Base-by-base conservation (phyloP, 2,329 filamentous ascomycete species). In the Phialophora tarda region DNA sequence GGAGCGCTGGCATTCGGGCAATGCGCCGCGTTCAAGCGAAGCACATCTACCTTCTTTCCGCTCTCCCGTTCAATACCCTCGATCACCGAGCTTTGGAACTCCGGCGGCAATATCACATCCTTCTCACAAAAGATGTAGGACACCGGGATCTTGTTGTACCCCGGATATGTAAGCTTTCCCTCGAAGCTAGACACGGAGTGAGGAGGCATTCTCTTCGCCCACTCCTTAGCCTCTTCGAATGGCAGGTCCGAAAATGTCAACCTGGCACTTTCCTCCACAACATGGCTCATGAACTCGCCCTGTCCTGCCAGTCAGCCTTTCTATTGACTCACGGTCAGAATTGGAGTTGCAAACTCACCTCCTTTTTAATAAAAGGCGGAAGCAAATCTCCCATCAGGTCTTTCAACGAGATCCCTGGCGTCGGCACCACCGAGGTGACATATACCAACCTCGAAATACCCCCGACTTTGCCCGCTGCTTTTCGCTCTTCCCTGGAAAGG, bases 51-150 rank as follows among this genome's bases (percentile, higher is more conserved):
- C 28, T 75, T 76, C 50, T 70, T 73, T 6, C 75, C 76, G 23
- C 55, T 64, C 47, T 71, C 73, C 50, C 65, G 73, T 64, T 75
- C 75, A 44, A 79, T 75, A 5, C 17, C 62, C n/a, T 75, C 72
- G 57, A 79, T 78, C 24, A 57, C 67, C 1, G 11, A 63, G 56
- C 74, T 73, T 68, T 82, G 79, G 10, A 68, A 73, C 4, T 55
- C 60, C 23, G 76, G 34, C 23, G 74, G 76, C 47, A 81, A 75
- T 8, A 78, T 78, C 24, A 73, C 71, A 63, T 82, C 80, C 8
- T 74, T 65, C 62, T 76, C 74, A 64, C 79, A 81, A 24, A 80
- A 62, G 5, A 82, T 68, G 67, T 79, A 82, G 17, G 78, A 79
- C 21, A 72, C 75, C 0, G 78, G 76, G 34, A 82, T 75, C 53